Evolutionary conservation across 352 stramenopile species (phyloP).

Genomic region (Globisporangium barbulae): DNA sequence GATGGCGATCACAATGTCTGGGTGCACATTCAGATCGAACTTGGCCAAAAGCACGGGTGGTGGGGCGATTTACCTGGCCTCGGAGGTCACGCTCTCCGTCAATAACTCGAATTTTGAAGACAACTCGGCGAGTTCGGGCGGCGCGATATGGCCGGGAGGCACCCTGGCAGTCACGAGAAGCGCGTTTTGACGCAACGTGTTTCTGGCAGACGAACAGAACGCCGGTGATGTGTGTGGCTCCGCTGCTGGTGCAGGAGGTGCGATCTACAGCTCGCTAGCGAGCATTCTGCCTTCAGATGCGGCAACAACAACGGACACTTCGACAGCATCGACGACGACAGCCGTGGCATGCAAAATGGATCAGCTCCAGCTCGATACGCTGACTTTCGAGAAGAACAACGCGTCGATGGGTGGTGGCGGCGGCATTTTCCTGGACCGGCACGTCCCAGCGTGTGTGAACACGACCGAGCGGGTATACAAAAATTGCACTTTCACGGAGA

Average conservation of each 20-base stretch:
- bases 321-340: not conserved
- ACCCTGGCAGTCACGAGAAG: not conserved
- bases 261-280: constrained; percentile 7
- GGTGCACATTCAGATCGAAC: constrained; percentile 4
- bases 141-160: constrained; percentile 8
- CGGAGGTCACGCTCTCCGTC: not conserved
- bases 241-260: not conserved
- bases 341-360: not conserved
- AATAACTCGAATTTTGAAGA: constrained; percentile 4
- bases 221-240: not conserved
- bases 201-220: not conserved
- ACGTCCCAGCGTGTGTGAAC: constrained; percentile 10
- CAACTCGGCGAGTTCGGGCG: not conserved
- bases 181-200: not conserved
- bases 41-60: not conserved
- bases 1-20: not conserved
- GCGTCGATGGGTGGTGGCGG: constrained; percentile 14
- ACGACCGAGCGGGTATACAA: not conserved
- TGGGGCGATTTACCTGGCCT: constrained; percentile 2
- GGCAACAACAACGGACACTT: not conserved
- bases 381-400: constrained; percentile 13
- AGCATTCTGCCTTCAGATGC: not conserved
- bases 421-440: constrained; percentile 12
- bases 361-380: not conserved
- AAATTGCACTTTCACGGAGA: not conserved